These are phyloP conservation scores for Fusarium compactum DNA, from an alignment of 2,329 filamentous ascomycete genomes.

Conservation along the genomic window DNA sequence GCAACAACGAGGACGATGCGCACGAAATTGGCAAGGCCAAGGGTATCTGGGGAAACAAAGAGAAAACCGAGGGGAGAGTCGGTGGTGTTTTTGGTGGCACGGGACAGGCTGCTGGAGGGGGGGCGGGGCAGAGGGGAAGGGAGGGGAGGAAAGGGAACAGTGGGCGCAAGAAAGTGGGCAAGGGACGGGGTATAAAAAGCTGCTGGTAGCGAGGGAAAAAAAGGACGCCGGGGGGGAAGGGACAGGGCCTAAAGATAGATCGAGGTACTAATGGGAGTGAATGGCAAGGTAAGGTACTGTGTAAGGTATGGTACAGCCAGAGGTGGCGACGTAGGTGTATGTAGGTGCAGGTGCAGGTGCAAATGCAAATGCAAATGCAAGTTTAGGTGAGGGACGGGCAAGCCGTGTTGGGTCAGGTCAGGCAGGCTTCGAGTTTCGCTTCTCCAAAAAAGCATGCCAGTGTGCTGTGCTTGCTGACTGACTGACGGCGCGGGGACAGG, in stretches of 20 bases:
- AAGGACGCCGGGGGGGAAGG: conserved; percentile 28
- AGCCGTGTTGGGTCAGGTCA: conserved; percentile 31
- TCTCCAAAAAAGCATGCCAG: conserved; percentile 11
- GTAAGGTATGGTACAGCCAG: conserved; percentile 10
- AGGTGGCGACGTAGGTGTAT: conserved; percentile 46
- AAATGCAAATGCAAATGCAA: conserved; percentile 21
- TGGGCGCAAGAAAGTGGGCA: conserved; percentile 46
- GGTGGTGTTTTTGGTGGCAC: conserved; percentile 49
- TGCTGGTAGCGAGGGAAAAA: conserved; percentile 42
- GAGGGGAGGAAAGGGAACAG: conserved; percentile 43
- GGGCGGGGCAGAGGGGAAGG: conserved; percentile 25
- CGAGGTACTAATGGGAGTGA: conserved; percentile 39
- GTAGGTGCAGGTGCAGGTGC: conserved; percentile 30
- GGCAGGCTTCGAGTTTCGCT: conserved; percentile 13
- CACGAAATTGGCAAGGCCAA: conserved; percentile 46
- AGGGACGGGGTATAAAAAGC: conserved; percentile 49
- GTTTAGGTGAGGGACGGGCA: conserved; percentile 30
- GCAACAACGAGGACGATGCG: conserved; percentile 37
- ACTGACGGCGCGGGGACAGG: conserved; percentile 32
- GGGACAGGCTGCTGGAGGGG: conserved; percentile 47
- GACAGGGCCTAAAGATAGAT: conserved; percentile 44
- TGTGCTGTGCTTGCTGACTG: conserved; percentile 19
- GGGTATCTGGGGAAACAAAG: conserved; percentile 51
- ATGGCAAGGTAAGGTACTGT: conserved; percentile 18
- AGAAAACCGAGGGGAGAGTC: conserved; percentile 48